Evolutionary conservation across 768 basidiomycete genomes (phyloP), one percentile per base, ranked within the genome.

Genomic region (Pulveroboletus sp.): DNA sequence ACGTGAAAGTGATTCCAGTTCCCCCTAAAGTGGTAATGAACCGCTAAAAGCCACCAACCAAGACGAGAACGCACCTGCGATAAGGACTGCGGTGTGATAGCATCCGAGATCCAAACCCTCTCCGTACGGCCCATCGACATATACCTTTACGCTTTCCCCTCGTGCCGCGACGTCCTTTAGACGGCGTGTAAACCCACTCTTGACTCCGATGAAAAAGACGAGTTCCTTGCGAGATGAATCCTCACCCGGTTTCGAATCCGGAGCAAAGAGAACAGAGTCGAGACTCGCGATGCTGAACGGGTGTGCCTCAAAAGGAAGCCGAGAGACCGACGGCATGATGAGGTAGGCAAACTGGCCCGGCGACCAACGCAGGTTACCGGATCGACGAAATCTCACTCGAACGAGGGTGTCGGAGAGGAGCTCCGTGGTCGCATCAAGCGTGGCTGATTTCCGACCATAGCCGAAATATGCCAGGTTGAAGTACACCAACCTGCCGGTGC

Each of bases 111-210:
- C 56, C 5, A 73, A 72, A 0, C 73, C 66, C 3, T 63, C 60
- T 7, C 80, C 74, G 50, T 82, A 81, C 16, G 81, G 80, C 1
- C 80, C 81, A 43, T 85, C 84, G 2, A 87, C 50, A 39, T 78
- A 72, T 8, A 77, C 79, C 31, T 70, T 70, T 19, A 78, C 62
- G 39, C 58, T 62, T 29, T 62, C 60, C 7, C 63, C 60, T 17
- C 50, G 62, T 24, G 51, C 44, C 11, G 69, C 73, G 3, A 53
- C 60, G 6, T 73, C 57, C 31, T 68, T 59, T 19, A 82, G 63
- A 5, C 71, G 68, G 56, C 69, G 68, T 0, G 84, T 85, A 63
- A 84, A 79, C 0, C 85, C 84, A 16, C 69, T 64, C 40, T 75
- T 71, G 5, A 79, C 80, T 31, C 79, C 71, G 43, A 85, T 66